Conservation (phyloP, 1,284 basidiomycete species). For the Uromyces viciae-fabae region DNA sequence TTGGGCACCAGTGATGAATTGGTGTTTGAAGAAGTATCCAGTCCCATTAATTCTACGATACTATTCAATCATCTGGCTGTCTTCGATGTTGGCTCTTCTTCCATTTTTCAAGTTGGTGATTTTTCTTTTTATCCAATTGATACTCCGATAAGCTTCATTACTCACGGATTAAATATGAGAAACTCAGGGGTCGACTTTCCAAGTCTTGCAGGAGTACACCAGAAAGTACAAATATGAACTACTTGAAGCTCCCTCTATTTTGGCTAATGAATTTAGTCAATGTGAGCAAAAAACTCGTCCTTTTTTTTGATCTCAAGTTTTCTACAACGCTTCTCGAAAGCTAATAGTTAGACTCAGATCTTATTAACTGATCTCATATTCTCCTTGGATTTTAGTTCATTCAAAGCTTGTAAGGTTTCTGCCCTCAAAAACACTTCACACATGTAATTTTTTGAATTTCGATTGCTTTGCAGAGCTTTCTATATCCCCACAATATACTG, state of each 20-base stretch:
- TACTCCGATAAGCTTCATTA: background rate
- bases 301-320: background rate
- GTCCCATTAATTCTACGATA: background rate
- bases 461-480: background rate
- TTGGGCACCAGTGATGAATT: constrained; percentile 24
- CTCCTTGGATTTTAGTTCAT: background rate
- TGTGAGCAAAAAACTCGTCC: background rate
- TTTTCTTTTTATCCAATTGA: background rate
- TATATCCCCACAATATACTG: constrained; percentile 13
- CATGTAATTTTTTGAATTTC: background rate
- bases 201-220: background rate
- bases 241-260: constrained; percentile 13
- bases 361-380: no score
- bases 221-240: constrained; percentile 10
- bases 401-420: constrained; percentile 20
- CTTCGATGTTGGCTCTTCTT: constrained; percentile 8
- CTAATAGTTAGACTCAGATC: no score
- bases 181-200: constrained; percentile 9
- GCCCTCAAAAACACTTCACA: no score
- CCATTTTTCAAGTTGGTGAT: constrained; percentile 17
- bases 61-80: constrained; percentile 4
- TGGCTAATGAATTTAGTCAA: constrained; percentile 17
- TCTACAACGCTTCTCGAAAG: no score
- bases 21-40: constrained; percentile 11
- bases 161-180: background rate